Base-by-base conservation (phyloP, 1,284 basidiomycete genomes). In the Ustilago cynodontis region DNA sequence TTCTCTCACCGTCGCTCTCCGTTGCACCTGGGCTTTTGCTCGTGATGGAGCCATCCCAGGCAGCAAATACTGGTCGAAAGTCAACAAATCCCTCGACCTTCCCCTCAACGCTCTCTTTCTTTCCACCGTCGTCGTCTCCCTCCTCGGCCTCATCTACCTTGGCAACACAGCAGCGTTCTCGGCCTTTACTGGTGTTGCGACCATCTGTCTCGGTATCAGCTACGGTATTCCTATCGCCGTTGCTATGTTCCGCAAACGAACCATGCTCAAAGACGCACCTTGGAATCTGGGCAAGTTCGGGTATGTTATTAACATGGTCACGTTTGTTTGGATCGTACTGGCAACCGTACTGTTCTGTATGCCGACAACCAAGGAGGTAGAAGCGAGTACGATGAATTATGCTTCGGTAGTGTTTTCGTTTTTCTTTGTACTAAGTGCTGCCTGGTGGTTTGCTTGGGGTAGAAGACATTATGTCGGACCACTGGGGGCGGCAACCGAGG, bases 1-100 rank as follows among this genome's bases (percentile, higher is more conserved):
- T 3, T 86, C 87, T 9, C 79, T 88, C 16, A 88, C 88, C 11
- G 88, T 87, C 8, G 87, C 87, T 13, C 86, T 86, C 13, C 84
- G 88, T 20, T 86, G 86, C 67, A 86, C 86, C 8, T 88, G 87
- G 87, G 86, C 88, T 2, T 88, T 88, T 74, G 83, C 87, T 8
- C 83, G 88, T 29, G 88, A 88, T 54, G 87, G 87, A 28, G 87
- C 86, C 49, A 86, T 88, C n/a, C 87, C 87, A 0, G 85, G 84
- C 9, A 85, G 82, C 51, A 75, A 77, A 28, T 76, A 82, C 69
- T 87, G 87, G 87, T 77, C 81, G 26, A 78, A 80, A 37, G 87
- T 88, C 65, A 86, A 87, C 79, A 81, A 83, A 33, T 71, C 79
- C 20, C 85, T 85, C 60, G 86, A 86, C 24, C 77, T 88, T 9